Percentiles rank a stretch among this genome's conserved stretches.
Evolutionary conservation across 176 grass and related monocot genomes (phyloP).

Genomic region (Avena sativa): DNA sequence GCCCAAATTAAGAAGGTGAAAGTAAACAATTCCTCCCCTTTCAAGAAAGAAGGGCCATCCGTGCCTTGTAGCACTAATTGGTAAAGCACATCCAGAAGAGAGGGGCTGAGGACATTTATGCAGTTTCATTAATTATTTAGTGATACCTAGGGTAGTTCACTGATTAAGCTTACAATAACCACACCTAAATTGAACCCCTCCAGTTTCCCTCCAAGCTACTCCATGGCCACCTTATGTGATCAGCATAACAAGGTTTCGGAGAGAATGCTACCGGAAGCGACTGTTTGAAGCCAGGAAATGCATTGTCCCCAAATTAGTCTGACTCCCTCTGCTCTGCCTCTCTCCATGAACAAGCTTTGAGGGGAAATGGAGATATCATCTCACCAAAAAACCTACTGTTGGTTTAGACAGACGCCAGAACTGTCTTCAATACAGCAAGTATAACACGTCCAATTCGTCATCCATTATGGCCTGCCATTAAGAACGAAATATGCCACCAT

Average conservation of each 20-base stretch:
- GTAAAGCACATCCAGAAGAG: conserved; percentile 12
- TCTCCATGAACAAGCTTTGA: background rate
- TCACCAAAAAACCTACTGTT: background rate
- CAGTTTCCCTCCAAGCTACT: background rate
- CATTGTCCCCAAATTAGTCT: background rate
- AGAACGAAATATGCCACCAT: background rate
- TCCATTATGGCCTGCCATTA: background rate
- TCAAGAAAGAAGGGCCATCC: background rate
- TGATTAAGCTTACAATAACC: background rate
- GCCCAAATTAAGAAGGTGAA: conserved; percentile 3
- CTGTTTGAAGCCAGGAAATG: background rate
- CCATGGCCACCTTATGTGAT: background rate
- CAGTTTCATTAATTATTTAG: background rate
- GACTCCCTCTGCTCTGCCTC: background rate
- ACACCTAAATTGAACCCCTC: background rate
- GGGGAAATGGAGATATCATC: background rate
- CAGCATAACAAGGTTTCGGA: background rate
- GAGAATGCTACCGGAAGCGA: background rate
- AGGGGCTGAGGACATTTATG: background rate
- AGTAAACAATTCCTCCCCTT: background rate
- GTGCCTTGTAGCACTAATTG: background rate
- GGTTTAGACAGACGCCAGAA: background rate
- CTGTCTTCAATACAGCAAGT: background rate
- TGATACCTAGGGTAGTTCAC: background rate
- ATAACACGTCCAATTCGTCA: background rate